Evolutionary conservation across 176 grass and related monocot genomes (phyloP).

Genomic region (Alopecurus myosuroides): DNA sequence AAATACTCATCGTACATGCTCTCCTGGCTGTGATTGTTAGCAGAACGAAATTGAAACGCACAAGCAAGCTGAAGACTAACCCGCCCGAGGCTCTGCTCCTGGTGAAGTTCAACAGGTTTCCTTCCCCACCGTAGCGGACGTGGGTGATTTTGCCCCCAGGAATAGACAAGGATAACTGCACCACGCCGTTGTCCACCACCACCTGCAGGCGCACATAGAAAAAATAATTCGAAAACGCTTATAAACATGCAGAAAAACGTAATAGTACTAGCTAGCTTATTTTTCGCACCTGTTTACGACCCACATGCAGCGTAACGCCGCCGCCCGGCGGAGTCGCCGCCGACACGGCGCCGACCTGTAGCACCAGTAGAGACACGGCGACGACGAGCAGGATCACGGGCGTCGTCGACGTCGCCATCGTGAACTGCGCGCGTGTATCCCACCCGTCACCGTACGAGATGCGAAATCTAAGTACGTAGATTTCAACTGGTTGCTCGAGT

Average conservation of each 20-base stretch:
- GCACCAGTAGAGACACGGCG: not conserved
- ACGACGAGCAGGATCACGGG: not conserved
- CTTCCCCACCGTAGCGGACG: conserved; percentile 44
- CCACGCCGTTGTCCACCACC: conserved; percentile 63
- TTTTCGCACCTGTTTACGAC: too few relatives aligned
- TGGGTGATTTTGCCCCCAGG: conserved; percentile 50
- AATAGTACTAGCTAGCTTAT: too few relatives aligned
- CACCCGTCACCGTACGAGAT: too few relatives aligned
- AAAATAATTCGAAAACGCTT: too few relatives aligned
- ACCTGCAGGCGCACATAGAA: too few relatives aligned
- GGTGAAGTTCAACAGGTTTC: conserved; percentile 38
- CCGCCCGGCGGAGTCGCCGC: not conserved
- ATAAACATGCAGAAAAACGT: too few relatives aligned
- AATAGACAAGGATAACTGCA: conserved; percentile 55
- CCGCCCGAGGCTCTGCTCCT: conserved; percentile 28
- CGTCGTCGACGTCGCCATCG: too few relatives aligned
- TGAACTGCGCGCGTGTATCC: too few relatives aligned
- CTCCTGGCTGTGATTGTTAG: too few relatives aligned
- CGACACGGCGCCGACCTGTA: not conserved
- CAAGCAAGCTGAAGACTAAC: not conserved
- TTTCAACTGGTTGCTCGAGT: not conserved
- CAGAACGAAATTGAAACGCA: too few relatives aligned
- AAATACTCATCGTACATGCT: too few relatives aligned
- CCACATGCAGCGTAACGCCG: not conserved
- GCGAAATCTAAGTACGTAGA: too few relatives aligned